Conservation (phyloP, 768 basidiomycete species). For the Hygrocybe punicea region DNA sequence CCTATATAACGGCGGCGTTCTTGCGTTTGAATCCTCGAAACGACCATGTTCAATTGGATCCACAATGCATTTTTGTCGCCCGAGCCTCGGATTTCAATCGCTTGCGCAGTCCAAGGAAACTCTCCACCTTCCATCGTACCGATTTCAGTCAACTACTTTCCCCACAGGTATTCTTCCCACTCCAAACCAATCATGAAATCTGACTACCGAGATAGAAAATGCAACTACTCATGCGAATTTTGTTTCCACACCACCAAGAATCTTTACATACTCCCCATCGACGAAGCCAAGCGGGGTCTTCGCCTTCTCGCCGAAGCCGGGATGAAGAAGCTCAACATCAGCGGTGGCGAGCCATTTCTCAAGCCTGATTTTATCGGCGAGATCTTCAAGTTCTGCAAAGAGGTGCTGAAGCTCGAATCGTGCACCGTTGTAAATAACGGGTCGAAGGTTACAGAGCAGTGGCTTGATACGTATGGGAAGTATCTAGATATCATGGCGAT, state of each 20-base stretch:
- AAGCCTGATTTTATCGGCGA: conserved; percentile 38
- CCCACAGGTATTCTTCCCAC: conserved; percentile 12
- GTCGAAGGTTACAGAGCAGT: conserved; percentile 42
- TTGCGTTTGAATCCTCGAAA: background rate
- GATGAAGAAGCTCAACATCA: conserved; percentile 38
- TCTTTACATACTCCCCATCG: conserved; percentile 32
- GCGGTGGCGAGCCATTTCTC: conserved; percentile 39
- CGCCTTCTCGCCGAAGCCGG: conserved; percentile 31
- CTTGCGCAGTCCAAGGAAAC: background rate
- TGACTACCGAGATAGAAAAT: conserved; percentile 16
- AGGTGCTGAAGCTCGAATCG: conserved; percentile 35
- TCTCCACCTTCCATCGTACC: conserved; percentile 7
- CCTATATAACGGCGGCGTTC: background rate
- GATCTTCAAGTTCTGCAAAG: conserved; percentile 37
- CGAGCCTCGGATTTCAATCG: background rate
- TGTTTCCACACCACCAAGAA: conserved; percentile 42
- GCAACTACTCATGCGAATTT: conserved; percentile 40
- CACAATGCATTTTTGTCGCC: background rate
- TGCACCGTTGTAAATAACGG: conserved; percentile 30
- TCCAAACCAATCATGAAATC: background rate
- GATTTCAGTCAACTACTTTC: conserved; percentile 28
- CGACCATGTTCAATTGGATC: background rate
- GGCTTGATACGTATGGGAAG: conserved; percentile 38
- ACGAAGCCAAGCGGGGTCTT: conserved; percentile 34
- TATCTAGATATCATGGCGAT: conserved; percentile 43